Conservation (phyloP, 2,329 filamentous ascomycete species). For the Phoma sp. region DNA sequence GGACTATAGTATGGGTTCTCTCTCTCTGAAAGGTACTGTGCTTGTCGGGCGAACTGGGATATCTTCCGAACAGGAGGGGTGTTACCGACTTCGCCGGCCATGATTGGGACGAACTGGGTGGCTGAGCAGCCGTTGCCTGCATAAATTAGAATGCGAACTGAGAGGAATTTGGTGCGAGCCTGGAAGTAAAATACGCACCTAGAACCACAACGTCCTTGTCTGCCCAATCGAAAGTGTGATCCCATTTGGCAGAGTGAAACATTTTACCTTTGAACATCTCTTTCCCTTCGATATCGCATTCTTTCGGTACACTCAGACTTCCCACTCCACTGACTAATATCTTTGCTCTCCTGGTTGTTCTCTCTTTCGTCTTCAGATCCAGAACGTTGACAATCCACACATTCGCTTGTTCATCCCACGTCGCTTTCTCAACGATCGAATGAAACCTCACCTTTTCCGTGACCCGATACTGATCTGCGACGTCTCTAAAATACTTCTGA, state of each 20-base stretch:
- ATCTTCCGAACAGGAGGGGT: conserved; percentile 46
- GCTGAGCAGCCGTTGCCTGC: conserved; percentile 56
- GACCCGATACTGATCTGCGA: conserved; percentile 41
- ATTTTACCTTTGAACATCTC: conserved; percentile 51
- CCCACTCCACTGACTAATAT: conserved; percentile 38
- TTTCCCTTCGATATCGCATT: conserved; percentile 53
- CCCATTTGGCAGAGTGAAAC: conserved; percentile 46
- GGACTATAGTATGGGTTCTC: conserved; percentile 52
- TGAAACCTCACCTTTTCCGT: conserved; percentile 54
- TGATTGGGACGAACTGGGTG: conserved; percentile 57
- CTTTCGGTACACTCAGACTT: conserved; percentile 39
- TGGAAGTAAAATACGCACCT: conserved; percentile 20
- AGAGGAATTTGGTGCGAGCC: background rate
- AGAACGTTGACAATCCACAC: conserved; percentile 47
- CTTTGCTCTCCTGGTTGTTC: conserved; percentile 30
- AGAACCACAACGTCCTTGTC: conserved; percentile 42
- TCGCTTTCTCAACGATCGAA: conserved; percentile 51
- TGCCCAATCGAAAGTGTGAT: conserved; percentile 59
- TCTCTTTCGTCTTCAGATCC: conserved; percentile 30
- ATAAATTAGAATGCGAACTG: background rate
- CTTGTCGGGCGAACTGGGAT: conserved; percentile 58
- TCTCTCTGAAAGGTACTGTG: conserved; percentile 58
- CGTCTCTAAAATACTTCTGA: conserved; percentile 57
- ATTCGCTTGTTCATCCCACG: conserved; percentile 53
- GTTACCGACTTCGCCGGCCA: conserved; percentile 43